These are phyloP conservation scores for Cutaneotrichosporon cavernicola DNA, from an alignment of 1,284 basidiomycete genomes.

Conservation along the genomic window DNA sequence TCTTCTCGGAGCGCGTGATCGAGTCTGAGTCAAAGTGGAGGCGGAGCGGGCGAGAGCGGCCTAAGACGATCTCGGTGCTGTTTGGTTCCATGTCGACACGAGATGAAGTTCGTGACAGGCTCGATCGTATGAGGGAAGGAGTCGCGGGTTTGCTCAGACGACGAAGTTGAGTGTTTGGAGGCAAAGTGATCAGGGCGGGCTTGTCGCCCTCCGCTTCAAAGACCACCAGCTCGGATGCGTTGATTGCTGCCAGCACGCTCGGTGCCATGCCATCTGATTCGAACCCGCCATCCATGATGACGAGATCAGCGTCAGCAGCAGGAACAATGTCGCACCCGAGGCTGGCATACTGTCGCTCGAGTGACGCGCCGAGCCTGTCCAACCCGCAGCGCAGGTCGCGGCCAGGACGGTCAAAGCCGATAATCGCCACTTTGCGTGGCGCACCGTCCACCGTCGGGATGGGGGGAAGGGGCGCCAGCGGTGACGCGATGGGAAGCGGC, in stretches of 20 bases:
- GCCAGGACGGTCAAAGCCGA: constrained; percentile 34
- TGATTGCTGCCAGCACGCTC: constrained; percentile 22
- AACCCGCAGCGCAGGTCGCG: constrained; percentile 14
- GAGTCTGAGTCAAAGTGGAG: constrained; percentile 15
- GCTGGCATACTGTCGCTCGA: constrained; percentile 37
- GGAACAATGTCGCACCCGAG: constrained; percentile 37
- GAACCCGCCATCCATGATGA: constrained; percentile 36
- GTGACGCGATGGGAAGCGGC: constrained; percentile 26
- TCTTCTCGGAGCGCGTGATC: constrained; percentile 7
- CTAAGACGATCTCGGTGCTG: neutral
- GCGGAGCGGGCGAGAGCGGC: constrained; percentile 11
- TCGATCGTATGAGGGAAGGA: constrained; percentile 38
- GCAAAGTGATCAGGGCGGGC: neutral
- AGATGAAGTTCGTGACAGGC: constrained; percentile 16
- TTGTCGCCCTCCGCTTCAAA: constrained; percentile 33
- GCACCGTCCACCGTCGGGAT: neutral
- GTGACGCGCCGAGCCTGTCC: constrained; percentile 25
- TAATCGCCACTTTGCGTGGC: constrained; percentile 32
- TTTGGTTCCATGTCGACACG: neutral
- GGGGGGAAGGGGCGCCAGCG: neutral
- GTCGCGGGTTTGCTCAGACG: constrained; percentile 42
- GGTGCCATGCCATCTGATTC: constrained; percentile 26
- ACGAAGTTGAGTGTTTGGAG: constrained; percentile 20
- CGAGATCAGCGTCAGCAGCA: constrained; percentile 37
- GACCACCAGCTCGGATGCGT: constrained; percentile 38